phyloP scores from a whole-genome alignment of 345 rosid species.

The Microcos paniculata region DNA sequence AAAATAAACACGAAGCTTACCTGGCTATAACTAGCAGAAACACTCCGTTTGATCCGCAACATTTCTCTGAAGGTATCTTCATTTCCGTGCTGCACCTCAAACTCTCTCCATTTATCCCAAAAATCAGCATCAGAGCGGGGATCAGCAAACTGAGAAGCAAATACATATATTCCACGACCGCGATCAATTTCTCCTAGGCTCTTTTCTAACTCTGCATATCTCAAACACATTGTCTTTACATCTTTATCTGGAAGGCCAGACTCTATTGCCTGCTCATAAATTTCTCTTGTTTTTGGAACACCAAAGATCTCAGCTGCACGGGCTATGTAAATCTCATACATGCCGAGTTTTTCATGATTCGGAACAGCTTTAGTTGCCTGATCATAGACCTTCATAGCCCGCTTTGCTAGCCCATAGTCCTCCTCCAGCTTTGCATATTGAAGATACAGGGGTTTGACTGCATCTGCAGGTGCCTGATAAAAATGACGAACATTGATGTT shows the following conservation, averaged over 20 bases:
- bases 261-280: conserved; percentile 92
- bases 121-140: conserved; percentile 85
- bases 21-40: conserved; percentile 93
- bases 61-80: conserved; percentile 96
- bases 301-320: conserved; percentile 96
- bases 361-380: conserved; percentile 94
- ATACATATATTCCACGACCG: conserved; percentile 71
- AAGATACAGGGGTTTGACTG: conserved; percentile 82
- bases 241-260: conserved; percentile 96
- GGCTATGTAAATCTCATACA: conserved; percentile 92
- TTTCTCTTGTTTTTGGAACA: conserved; percentile 91
- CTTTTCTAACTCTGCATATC: conserved; percentile 89
- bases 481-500: conserved; percentile 10
- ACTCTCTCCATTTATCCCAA: conserved; percentile 93
- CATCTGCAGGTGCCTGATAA: conserved; percentile 85
- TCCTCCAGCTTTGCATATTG: conserved; percentile 97
- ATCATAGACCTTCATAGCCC: conserved; percentile 96
- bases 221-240: conserved; percentile 88
- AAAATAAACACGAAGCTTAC: conserved; percentile 30
- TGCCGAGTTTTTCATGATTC: conserved; percentile 69
- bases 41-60: conserved; percentile 88
- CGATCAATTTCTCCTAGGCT: conserved; percentile 94
- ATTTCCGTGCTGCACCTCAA: conserved; percentile 93
- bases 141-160: conserved; percentile 91
- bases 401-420: conserved; percentile 91